Percentiles rank a stretch among this genome's conserved stretches.
These are phyloP conservation scores for Gyrodon lividus DNA, from an alignment of 768 basidiomycete genomes.

Conservation along the genomic window DNA sequence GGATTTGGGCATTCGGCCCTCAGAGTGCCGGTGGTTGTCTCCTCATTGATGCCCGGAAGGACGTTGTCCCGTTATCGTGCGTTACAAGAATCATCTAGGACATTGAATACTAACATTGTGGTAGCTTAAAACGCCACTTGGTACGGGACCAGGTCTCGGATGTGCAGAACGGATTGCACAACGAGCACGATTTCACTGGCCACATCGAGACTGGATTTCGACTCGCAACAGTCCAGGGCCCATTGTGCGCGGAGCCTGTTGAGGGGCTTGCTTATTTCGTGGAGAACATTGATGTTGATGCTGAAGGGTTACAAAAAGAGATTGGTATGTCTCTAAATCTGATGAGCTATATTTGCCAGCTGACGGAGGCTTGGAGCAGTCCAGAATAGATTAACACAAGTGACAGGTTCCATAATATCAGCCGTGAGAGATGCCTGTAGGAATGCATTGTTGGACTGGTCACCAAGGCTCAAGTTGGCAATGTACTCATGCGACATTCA, in stretches of 20 bases:
- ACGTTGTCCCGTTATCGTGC: slow-evolving; percentile 51
- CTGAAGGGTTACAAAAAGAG: slow-evolving; percentile 58
- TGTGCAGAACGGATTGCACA: slow-evolving; percentile 33
- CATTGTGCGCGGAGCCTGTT: slow-evolving; percentile 92
- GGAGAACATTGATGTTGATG: slow-evolving; percentile 68
- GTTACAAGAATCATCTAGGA: slow-evolving; percentile 29
- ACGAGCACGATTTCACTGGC: slow-evolving; percentile 64
- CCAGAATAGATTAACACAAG: slow-evolving; percentile 77
- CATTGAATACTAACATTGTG: slow-evolving; percentile 7
- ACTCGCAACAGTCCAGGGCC: slow-evolving; percentile 91
- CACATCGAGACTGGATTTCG: slow-evolving; percentile 93
- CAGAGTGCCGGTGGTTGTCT: slow-evolving; percentile 84
- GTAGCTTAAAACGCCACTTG: slow-evolving; percentile 53
- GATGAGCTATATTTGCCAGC: slow-evolving; percentile 5
- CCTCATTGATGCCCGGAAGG: slow-evolving; percentile 69
- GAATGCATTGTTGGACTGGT: slow-evolving; percentile 93
- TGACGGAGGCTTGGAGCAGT: slow-evolving; percentile 42
- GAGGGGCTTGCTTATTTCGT: slow-evolving; percentile 92
- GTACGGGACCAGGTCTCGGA: slow-evolving; percentile 36
- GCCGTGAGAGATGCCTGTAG: slow-evolving; percentile 87
- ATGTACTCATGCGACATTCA: slow-evolving; percentile 99
- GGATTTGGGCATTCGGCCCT: slow-evolving; percentile 91
- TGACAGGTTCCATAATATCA: slow-evolving; percentile 89
- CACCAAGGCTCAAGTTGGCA: slow-evolving; percentile 92
- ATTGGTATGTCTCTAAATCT: slow-evolving; percentile 47